Conservation (phyloP, 768 basidiomycete species). For the Chalciporus piperatus region DNA sequence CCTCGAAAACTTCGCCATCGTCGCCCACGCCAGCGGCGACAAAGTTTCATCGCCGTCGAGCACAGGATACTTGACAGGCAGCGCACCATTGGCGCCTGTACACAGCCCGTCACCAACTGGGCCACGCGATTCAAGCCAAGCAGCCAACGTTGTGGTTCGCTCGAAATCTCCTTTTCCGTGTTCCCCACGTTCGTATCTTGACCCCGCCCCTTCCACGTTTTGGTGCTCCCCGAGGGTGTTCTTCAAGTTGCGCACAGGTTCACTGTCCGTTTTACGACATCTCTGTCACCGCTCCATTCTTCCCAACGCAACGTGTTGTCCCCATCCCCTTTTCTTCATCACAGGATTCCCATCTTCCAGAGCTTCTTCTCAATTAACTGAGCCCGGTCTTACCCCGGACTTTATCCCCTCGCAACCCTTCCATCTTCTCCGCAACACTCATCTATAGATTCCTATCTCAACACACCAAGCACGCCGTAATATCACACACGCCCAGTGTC, state of each 20-base stretch:
- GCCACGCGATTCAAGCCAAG: background rate
- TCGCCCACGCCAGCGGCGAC: conserved; percentile 2
- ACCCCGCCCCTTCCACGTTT: conserved; percentile 27
- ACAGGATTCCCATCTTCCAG: conserved; percentile 12
- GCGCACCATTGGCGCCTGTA: background rate
- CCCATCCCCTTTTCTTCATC: conserved; percentile 17
- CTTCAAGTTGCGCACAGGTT: conserved; percentile 18
- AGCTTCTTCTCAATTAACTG: conserved; percentile 23
- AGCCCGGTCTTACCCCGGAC: conserved; percentile 30
- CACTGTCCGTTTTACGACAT: conserved; percentile 24
- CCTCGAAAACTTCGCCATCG: conserved; percentile 11
- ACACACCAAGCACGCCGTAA: conserved; percentile 18
- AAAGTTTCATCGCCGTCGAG: background rate
- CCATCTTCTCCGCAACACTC: conserved; percentile 18
- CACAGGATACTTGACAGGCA: background rate
- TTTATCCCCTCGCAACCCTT: conserved; percentile 19
- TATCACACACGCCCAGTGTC: conserved; percentile 23
- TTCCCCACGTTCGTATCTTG: conserved; percentile 24
- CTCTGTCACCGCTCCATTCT: conserved; percentile 14
- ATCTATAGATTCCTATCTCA: conserved; percentile 30
- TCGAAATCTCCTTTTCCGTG: conserved; percentile 11
- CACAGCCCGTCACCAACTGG: conserved; percentile 6
- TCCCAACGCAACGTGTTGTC: conserved; percentile 20
- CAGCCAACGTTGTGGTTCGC: conserved; percentile 1
- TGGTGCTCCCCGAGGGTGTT: conserved; percentile 25